Base-by-base conservation (phyloP, 78 protist genomes). In the Diacronema lutheri region DNA sequence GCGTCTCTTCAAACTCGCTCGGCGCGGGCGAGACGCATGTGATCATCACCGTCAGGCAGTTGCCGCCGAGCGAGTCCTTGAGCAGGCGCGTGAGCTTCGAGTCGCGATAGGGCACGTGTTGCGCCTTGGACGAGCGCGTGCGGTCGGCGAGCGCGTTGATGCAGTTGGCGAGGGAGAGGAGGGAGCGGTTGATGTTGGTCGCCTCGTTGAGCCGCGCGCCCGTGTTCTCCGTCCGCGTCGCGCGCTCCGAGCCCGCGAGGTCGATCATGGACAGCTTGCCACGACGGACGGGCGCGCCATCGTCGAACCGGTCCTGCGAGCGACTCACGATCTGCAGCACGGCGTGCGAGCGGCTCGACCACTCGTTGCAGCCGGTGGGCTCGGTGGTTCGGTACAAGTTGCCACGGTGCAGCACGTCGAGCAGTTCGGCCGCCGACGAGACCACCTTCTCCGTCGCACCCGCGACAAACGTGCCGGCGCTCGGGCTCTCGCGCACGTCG, bases 121-220 rank as follows among this genome's bases (percentile, higher is more conserved):
- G 0, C 0, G 4, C 38, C 23, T 7, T 2, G 33, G 38, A 19
- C 33, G 57, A 5, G 38, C 64, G n/a, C 40, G 57, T 29, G 31
- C 26, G 2, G 44, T 73, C 78, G 23, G 68, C 90, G 23, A 95
- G 90, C 21, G 92, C 89, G 55, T 90, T 95, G 83, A 95, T 92
- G 84, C 93, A 88, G 90, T 88, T 92, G 57, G 93, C 97, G 23
- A 95, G 95, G 0, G 97, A 93, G 31, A 95, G 87, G 35, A 95
- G 93, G 7, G 95, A 91, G 33, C 84, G 64, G 88, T 93, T 95
- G 88, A 95, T 93, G 87, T 88, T 92, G 29, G 94, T 90, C 14
- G 94, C 95, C 46, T 95, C 97, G 7, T 26, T 58, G 77, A 85
- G 20, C 10, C 95, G 90, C 14, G 1, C 58, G 14, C 95, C 95